Base-by-base conservation (phyloP, 495 filamentous ascomycete genomes). In the Penicillium silybi region DNA sequence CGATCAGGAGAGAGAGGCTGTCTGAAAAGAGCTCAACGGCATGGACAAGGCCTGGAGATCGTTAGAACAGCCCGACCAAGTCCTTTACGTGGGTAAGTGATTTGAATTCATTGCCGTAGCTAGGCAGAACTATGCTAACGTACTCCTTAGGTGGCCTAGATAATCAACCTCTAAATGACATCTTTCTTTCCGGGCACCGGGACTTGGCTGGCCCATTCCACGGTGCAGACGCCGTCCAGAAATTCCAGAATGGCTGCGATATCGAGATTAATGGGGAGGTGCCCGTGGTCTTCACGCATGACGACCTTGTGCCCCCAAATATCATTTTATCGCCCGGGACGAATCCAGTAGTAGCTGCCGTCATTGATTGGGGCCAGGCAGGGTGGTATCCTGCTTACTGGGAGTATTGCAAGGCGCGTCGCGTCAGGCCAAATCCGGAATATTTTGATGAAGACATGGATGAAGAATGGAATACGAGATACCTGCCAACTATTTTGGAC, bases 301-400 rank as follows among this genome's bases (percentile, higher is more conserved):
- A 45, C 44, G 71, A 76, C 50, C 58, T 76, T 41, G 54, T 69
- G 26, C 69, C 52, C 18, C 59, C 53, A 4, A 74, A 75, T 41
- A 71, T 75, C 52, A 39, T 75, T 37, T 39, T 73, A 32, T 59
- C 70, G 17, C 41, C 58, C 15, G 60, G 56, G 7, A 29, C 44
- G 44, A 67, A 62, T 46, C 63, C 64, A 32, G 51, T 32, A 25
- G 53, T 74, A 39, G 41, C 68, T 7, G 62, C 66, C 1, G 63
- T 74, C 48, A 53, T 76, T 59, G 71, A 74, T 52, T 76, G 70
- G 71, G 64, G 48, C 38, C 69, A 74, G 55, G 46, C 64, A 18
- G 71, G 72, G 19, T 76, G 71, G 73, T 73, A 73, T 62, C 71
- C 69, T 16, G 67, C 68, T 17, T 73, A 74, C 54, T 76, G 71